Evolutionary conservation across 768 basidiomycete species (phyloP).

Genomic region (Mrakia frigida): DNA sequence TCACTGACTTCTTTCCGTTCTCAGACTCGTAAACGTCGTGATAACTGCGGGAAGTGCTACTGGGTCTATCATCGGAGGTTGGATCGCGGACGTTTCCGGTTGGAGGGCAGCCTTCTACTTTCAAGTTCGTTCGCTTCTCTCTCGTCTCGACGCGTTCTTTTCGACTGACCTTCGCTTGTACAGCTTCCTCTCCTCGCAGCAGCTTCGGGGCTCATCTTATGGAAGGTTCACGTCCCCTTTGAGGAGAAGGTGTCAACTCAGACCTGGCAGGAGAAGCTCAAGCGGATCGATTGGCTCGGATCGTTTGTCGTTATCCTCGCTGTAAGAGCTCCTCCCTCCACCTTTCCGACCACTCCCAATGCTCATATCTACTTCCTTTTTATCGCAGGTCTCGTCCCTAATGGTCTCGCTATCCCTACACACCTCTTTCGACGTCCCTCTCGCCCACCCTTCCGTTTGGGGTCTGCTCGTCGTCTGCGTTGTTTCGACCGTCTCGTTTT

Average conservation of each 20-base stretch:
- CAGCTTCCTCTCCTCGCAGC: conserved; percentile 36
- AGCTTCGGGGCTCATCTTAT: conserved; percentile 33
- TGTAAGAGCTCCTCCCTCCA: conserved; percentile 29
- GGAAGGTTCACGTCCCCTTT: conserved; percentile 38
- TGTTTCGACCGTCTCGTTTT: conserved; percentile 34
- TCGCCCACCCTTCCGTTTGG: conserved; percentile 34
- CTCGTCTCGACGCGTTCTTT: no score
- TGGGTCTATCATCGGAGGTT: conserved; percentile 38
- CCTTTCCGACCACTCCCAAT: background rate
- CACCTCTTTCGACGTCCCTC: conserved; percentile 37
- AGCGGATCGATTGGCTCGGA: conserved; percentile 39
- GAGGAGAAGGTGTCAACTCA: conserved; percentile 22
- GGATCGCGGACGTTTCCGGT: conserved; percentile 36
- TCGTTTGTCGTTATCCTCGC: conserved; percentile 34
- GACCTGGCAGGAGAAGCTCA: conserved; percentile 36
- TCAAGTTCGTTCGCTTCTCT: background rate
- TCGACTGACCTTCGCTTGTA: no score
- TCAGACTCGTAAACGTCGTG: conserved; percentile 34
- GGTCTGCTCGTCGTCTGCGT: conserved; percentile 27
- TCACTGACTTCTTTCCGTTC: background rate
- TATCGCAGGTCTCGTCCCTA: conserved; percentile 19
- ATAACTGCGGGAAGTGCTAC: conserved; percentile 36
- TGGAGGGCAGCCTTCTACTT: conserved; percentile 39
- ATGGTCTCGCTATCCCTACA: conserved; percentile 36
- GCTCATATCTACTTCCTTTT: conserved; percentile 25